Percentiles rank a stretch among this genome's conserved stretches.
phyloP scores from a whole-genome alignment of 352 stramenopile species.

The Thalassiosira livingstoniorum region DNA sequence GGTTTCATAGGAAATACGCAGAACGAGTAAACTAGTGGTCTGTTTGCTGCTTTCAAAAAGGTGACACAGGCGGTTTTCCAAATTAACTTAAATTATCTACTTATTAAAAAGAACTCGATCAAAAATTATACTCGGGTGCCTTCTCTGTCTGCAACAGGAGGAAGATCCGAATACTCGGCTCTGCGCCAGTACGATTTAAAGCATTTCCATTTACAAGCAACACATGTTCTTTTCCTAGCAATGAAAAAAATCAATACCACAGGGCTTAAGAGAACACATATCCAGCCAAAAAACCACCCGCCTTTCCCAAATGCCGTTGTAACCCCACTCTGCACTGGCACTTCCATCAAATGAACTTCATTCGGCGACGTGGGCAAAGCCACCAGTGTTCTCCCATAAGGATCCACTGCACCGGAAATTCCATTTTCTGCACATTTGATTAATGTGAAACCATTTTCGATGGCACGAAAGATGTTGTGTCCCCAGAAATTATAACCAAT shows the following conservation, averaged over 20 bases:
- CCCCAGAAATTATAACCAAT: conserved; percentile 14
- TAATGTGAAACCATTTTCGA: conserved; percentile 21
- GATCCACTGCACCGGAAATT: conserved; percentile 13
- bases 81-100: too few species aligned
- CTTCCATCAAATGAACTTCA: conserved; percentile 7
- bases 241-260: neutral
- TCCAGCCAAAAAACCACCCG: conserved; percentile 13
- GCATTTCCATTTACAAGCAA: too few species aligned
- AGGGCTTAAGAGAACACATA: conserved; percentile 21
- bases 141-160: too few species aligned
- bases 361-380: conserved; percentile 11
- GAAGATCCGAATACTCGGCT: too few species aligned
- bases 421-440: conserved; percentile 26
- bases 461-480: conserved; percentile 17
- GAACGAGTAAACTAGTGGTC: too few species aligned
- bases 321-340: conserved; percentile 7
- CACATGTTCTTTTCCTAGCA: too few species aligned
- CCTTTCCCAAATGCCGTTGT: neutral
- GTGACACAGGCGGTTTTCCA: too few species aligned
- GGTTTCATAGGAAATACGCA: too few species aligned
- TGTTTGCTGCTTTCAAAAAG: too few species aligned
- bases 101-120: too few species aligned
- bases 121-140: too few species aligned
- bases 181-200: too few species aligned
- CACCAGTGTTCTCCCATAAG: conserved; percentile 3